A percentile compares a stretch with the other conserved stretches of the same genome.
Conservation (phyloP, 2,329 filamentous ascomycete genomes). For the Botrytis fragariae region DNA sequence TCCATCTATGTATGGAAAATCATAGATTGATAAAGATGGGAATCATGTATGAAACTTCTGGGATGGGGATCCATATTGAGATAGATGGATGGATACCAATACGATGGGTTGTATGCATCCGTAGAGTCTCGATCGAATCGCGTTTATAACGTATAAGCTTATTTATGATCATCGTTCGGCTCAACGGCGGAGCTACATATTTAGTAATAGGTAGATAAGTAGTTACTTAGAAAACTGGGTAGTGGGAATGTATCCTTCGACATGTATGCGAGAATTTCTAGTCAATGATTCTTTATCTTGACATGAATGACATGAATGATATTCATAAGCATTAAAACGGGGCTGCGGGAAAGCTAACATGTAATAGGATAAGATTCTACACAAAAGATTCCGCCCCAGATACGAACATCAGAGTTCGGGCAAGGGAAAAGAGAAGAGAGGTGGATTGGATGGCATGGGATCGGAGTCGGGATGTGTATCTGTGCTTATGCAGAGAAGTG, state of each 20-base stretch:
- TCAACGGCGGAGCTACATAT: background rate
- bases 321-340: background rate
- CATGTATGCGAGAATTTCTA: background rate
- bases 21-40: background rate
- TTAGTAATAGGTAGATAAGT: background rate
- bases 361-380: background rate
- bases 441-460: background rate
- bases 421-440: background rate
- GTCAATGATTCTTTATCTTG: background rate
- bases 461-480: background rate
- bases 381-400: background rate
- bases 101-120: background rate
- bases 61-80: background rate
- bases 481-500: background rate
- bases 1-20: background rate
- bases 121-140: background rate
- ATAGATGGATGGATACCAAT: background rate
- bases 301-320: background rate
- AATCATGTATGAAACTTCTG: background rate
- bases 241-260: background rate
- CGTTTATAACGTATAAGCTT: background rate
- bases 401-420: background rate
- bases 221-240: background rate
- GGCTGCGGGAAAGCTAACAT: background rate
- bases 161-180: background rate